Evolutionary conservation across 768 basidiomycete genomes (phyloP).

Genomic region (Suillus subalutaceus): DNA sequence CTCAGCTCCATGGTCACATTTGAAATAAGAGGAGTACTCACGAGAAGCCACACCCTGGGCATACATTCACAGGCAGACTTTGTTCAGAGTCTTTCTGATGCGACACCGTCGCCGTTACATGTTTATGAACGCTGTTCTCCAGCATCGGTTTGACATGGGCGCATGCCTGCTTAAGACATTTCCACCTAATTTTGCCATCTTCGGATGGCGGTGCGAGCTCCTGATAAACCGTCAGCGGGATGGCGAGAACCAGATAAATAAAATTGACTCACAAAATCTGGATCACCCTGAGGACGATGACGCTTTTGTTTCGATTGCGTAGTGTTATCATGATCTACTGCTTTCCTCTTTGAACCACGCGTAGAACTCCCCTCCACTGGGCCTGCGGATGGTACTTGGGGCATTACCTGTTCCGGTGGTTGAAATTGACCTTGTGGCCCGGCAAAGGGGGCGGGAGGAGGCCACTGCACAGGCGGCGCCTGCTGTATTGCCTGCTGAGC

Average conservation of each 20-base stretch:
- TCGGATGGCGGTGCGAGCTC: background rate
- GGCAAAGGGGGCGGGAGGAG: too few species aligned
- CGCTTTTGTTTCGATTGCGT: background rate
- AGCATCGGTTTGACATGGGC: background rate
- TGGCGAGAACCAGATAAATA: background rate
- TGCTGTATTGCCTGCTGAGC: too few species aligned
- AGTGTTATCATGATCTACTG: background rate
- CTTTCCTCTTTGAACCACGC: background rate
- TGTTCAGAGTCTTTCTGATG: background rate
- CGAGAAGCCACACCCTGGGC: background rate
- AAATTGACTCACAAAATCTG: background rate
- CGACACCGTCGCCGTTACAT: background rate
- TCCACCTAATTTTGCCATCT: background rate
- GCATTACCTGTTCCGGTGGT: background rate
- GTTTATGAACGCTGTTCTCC: background rate
- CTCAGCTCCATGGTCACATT: background rate
- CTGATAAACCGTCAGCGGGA: background rate
- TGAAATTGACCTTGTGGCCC: too few species aligned
- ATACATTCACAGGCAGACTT: background rate
- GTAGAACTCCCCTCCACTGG: background rate
- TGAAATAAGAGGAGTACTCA: background rate
- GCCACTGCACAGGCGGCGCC: too few species aligned
- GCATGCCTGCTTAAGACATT: background rate
- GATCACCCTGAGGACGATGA: too few species aligned
- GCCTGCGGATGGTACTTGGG: background rate